Base-by-base conservation (phyloP, 306 rosid genomes). In the Fagus crenata region DNA sequence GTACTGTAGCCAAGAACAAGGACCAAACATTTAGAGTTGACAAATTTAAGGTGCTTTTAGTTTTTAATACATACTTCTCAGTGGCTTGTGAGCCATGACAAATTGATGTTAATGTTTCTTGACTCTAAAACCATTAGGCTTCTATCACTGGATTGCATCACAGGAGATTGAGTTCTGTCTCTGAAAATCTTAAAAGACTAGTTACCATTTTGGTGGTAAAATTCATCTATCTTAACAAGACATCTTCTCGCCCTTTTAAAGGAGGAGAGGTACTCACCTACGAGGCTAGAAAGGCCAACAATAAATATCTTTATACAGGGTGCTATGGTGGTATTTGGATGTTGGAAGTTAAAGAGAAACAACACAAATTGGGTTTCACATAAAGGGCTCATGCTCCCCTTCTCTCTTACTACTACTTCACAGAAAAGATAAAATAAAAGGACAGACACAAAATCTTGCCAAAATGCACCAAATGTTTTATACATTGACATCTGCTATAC, bases 401-500 rank as follows among this genome's bases (percentile, higher is more conserved):
- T 2, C 14, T 46, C 14, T 1, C 51, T 46, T 46, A 46, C 4
- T 14, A 46, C 11, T 46, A 46, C 51, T 9, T 46, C 2, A 46
- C 14, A 46, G 51, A 46, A 46, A 46, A 46, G 13, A 14, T 12
- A 0, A 8, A 9, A 46, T 5, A 46, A 46, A 46, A 46, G 8
- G 51, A 46, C 51, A 46, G 11, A 14, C 8, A 46, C 51, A 81
- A 64, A 53, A 22, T 49, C 40, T 68, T 81, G 77, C 56, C 28
- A 54, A 49, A 37, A 53, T 53, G 63, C 53, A 42, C 41, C 3
- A 58, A 49, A 51, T 8, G 22, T 55, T 64, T 37, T 72, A 75
- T 71, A 64, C 74, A 69, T 74, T 74, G 75, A 78, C 61, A 42
- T 70, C 67, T 73, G 22, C 9, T 63, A 41, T 37, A 74, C 67